Conservation (phyloP, 768 basidiomycete species). For the Rhodosporidiobolus sp. region DNA sequence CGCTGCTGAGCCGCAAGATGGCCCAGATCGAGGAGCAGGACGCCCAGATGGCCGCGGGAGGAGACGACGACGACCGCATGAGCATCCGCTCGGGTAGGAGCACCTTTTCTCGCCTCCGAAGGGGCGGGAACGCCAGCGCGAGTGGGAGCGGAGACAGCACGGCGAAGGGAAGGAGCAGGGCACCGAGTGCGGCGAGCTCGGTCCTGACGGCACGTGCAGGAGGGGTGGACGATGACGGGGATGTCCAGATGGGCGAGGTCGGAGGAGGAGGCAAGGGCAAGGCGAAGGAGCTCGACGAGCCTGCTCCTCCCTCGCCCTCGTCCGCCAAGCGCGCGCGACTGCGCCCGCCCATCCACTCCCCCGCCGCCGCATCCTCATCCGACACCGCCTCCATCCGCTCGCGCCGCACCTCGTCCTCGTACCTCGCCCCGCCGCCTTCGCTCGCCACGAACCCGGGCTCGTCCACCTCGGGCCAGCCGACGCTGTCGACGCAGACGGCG, state of each 20-base stretch:
- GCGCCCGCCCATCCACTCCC: neutral
- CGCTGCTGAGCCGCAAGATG: slow-evolving; percentile 31
- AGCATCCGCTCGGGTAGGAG: slow-evolving; percentile 15
- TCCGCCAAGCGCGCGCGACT: slow-evolving; percentile 4
- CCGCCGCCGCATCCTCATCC: too few species aligned
- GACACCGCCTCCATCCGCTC: slow-evolving; percentile 2
- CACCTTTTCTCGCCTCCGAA: neutral
- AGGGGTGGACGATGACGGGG: neutral
- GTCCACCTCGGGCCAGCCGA: neutral
- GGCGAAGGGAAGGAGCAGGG: neutral
- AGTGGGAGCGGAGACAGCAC: neutral
- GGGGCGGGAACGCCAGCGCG: neutral
- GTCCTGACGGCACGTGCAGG: neutral
- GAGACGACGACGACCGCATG: slow-evolving; percentile 18
- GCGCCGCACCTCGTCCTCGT: neutral
- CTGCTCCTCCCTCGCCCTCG: neutral
- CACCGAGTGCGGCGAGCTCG: slow-evolving; percentile 21
- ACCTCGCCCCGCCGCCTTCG: neutral
- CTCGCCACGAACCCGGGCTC: neutral
- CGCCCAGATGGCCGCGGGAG: neutral
- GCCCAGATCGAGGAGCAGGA: slow-evolving; percentile 20
- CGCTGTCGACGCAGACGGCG: slow-evolving; percentile 8
- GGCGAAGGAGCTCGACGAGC: neutral
- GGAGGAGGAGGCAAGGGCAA: neutral
- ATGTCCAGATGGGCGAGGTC: slow-evolving; percentile 1